phyloP scores from a whole-genome alignment of 257 asterid species.

The Echites panduratus region DNA sequence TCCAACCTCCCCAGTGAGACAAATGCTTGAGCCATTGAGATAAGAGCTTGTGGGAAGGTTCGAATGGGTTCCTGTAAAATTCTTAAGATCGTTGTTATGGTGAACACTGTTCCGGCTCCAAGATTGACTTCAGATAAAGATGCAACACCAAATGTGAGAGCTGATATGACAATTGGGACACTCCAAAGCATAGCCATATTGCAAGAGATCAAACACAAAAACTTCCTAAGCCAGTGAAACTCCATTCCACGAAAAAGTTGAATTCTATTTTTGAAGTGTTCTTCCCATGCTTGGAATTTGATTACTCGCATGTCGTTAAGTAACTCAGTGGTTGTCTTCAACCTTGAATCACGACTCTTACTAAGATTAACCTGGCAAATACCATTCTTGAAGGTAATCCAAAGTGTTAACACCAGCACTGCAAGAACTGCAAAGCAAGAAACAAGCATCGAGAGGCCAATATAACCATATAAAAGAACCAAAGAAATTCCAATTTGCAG shows the following conservation, averaged over 20 bases:
- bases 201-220: constrained; percentile 27
- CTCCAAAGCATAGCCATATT: constrained; percentile 52
- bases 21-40: constrained; percentile 47
- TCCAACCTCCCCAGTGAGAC: constrained; percentile 61
- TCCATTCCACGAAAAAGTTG: constrained; percentile 36
- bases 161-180: constrained; percentile 31
- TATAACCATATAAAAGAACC: constrained; percentile 35
- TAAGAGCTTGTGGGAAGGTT: constrained; percentile 56
- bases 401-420: constrained; percentile 23
- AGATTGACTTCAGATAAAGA: constrained; percentile 27
- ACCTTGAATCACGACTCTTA: constrained; percentile 51
- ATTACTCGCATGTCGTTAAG: constrained; percentile 59
- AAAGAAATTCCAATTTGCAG: constrained; percentile 48
- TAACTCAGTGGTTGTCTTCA: constrained; percentile 58
- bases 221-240: constrained; percentile 51
- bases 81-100: constrained; percentile 51
- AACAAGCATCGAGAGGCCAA: constrained; percentile 42
- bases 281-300: constrained; percentile 83
- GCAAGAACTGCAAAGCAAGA: constrained; percentile 32
- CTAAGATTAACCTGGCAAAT: constrained; percentile 41
- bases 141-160: constrained; percentile 46
- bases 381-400: constrained; percentile 30
- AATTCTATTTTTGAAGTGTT: constrained; percentile 46
- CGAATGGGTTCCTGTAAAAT: constrained; percentile 63
- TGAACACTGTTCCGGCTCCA: constrained; percentile 52